Evolutionary conservation across 805 yeast genomes (phyloP).

Genomic region (Hagleromyces aurorensis): DNA sequence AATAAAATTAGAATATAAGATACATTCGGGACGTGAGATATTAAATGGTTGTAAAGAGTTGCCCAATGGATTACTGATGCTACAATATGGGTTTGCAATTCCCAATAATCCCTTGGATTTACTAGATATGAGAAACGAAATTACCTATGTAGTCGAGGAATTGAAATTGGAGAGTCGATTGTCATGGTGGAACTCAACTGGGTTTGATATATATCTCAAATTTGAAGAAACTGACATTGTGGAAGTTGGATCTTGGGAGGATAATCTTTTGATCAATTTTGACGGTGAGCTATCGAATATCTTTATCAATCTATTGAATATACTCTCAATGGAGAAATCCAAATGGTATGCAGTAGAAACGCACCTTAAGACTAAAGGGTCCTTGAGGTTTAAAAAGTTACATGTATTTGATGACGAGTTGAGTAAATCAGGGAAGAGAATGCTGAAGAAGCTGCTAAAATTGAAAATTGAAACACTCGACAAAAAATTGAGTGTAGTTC

Average conservation of each 20-base stretch:
- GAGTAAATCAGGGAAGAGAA: not conserved
- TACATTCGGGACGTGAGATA: slow-evolving; percentile 49
- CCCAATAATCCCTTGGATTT: slow-evolving; percentile 47
- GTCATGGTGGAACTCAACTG: slow-evolving; percentile 22
- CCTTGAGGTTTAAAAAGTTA: slow-evolving; percentile 1
- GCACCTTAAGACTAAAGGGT: not conserved
- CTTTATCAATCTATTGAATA: slow-evolving; percentile 37
- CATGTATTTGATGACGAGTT: slow-evolving; percentile 3
- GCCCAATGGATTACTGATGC: slow-evolving; percentile 54
- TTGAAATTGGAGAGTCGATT: slow-evolving; percentile 10
- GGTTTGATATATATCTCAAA: slow-evolving; percentile 9
- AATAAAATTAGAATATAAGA: slow-evolving; percentile 41
- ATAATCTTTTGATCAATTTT: slow-evolving; percentile 24
- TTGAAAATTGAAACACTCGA: slow-evolving; percentile 2
- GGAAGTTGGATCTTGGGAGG: slow-evolving; percentile 11
- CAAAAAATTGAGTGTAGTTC: slow-evolving; percentile 1
- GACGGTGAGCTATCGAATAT: slow-evolving; percentile 40
- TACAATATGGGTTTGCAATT: slow-evolving; percentile 72
- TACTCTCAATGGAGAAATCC: slow-evolving; percentile 27
- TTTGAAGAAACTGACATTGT: slow-evolving; percentile 10
- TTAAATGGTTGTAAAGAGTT: slow-evolving; percentile 80
- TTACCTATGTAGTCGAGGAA: slow-evolving; percentile 10
- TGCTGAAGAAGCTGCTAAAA: slow-evolving; percentile 2
- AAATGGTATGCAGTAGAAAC: slow-evolving; percentile 16
- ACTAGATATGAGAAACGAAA: slow-evolving; percentile 42